Evolutionary conservation across 2,329 filamentous ascomycete species (phyloP).

Genomic region (Ceratocystis variospora): DNA sequence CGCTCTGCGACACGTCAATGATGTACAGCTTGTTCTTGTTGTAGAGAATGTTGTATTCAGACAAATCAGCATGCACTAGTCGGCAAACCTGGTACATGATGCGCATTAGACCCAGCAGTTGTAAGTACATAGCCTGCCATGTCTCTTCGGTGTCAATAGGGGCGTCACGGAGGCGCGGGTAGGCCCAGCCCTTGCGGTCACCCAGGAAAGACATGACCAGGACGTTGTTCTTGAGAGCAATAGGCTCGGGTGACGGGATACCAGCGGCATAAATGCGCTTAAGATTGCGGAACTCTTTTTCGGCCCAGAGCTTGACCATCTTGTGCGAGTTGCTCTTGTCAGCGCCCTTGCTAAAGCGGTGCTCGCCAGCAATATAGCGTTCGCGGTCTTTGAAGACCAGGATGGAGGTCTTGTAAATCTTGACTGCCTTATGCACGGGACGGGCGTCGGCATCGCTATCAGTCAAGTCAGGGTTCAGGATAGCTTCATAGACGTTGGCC

Average conservation of each 20-base stretch:
- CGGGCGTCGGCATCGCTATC: slow-evolving; percentile 40
- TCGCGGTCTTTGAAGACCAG: slow-evolving; percentile 96
- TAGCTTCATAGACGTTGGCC: slow-evolving; percentile 91
- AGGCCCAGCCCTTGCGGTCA: slow-evolving; percentile 72
- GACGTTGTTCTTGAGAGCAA: slow-evolving; percentile 84
- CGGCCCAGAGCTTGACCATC: slow-evolving; percentile 98
- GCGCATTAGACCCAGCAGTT: slow-evolving; percentile 78
- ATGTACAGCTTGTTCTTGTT: slow-evolving; percentile 71
- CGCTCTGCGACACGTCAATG: slow-evolving; percentile 94
- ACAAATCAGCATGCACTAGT: slow-evolving; percentile 89
- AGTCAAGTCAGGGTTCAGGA: slow-evolving; percentile 46
- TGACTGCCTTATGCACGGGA: slow-evolving; percentile 70
- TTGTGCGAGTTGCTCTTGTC: slow-evolving; percentile 90
- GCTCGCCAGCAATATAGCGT: slow-evolving; percentile 89
- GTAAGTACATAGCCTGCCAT: slow-evolving; percentile 68
- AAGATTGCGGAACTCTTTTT: slow-evolving; percentile 95
- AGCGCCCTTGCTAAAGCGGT: slow-evolving; percentile 77
- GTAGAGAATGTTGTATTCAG: slow-evolving; percentile 96
- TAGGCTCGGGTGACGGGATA: slow-evolving; percentile 80
- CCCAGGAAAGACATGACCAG: slow-evolving; percentile 91
- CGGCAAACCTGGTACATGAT: slow-evolving; percentile 83
- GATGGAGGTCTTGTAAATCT: slow-evolving; percentile 98
- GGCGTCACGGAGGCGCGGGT: slow-evolving; percentile 80
- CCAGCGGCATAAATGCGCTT: slow-evolving; percentile 69
- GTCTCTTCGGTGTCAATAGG: slow-evolving; percentile 56